These are phyloP conservation scores for Yamadazyma oceani DNA, from an alignment of 1,139 yeast genomes.

Conservation along the genomic window DNA sequence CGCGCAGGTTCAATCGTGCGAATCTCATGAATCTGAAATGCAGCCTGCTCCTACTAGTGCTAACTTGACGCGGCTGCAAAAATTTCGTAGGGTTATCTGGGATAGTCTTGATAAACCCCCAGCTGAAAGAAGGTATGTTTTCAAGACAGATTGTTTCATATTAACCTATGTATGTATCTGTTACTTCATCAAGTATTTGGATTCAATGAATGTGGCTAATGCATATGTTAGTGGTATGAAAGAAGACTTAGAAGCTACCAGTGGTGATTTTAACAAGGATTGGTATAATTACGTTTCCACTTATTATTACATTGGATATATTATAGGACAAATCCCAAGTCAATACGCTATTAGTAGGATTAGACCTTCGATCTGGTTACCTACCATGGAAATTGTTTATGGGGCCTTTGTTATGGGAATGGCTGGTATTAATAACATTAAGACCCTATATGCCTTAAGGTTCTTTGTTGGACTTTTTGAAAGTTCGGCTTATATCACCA, in stretches of 20 bases:
- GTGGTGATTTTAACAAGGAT: conserved; percentile 39
- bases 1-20: too few relatives aligned
- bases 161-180: conserved; percentile 35
- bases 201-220: conserved; percentile 32
- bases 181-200: conserved; percentile 47
- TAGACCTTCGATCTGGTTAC: conserved; percentile 19
- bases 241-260: conserved; percentile 25
- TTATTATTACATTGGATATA: conserved; percentile 32
- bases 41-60: too few relatives aligned
- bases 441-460: conserved; percentile 15
- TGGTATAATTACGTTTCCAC: conserved; percentile 51
- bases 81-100: conserved; percentile 32
- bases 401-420: conserved; percentile 14
- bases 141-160: conserved; percentile 39
- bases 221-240: conserved; percentile 56
- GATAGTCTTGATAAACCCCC: conserved; percentile 51
- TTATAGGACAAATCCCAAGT: conserved; percentile 21
- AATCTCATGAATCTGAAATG: too few relatives aligned
- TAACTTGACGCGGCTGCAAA: conserved; percentile 2
- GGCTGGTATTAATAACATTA: conserved; percentile 12
- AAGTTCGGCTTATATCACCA: conserved; percentile 17
- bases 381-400: conserved; percentile 13
- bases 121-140: conserved; percentile 18
- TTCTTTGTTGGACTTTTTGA: conserved; percentile 18
- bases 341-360: conserved; percentile 14